Conservation (phyloP, 805 yeast genomes). For the Candida peoriensis region DNA sequence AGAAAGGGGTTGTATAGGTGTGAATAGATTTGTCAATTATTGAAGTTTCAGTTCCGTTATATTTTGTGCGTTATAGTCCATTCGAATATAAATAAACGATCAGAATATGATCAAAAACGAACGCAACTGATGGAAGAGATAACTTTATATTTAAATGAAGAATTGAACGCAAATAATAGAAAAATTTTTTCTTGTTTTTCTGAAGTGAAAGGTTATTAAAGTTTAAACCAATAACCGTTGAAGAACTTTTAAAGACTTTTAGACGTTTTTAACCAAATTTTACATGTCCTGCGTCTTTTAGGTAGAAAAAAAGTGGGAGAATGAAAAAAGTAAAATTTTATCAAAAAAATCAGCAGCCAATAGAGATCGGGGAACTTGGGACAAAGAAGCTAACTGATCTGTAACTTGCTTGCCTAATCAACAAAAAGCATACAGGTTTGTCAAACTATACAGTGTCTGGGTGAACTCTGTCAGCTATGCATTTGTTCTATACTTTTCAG, state of each 20-base stretch:
- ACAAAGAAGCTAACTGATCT: too few relatives aligned
- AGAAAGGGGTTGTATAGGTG: neutral
- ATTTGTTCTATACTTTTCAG: too few relatives aligned
- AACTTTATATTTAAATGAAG: constrained; percentile 6
- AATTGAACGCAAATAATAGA: neutral
- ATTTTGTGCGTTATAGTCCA: neutral
- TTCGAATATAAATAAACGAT: neutral
- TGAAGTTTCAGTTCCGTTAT: too few relatives aligned
- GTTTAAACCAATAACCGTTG: constrained; percentile 4
- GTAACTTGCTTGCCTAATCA: too few relatives aligned
- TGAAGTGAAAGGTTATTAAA: neutral
- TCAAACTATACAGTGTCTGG: too few relatives aligned
- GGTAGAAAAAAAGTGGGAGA: constrained; percentile 4
- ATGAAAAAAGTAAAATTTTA: constrained; percentile 23
- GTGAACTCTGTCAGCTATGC: too few relatives aligned
- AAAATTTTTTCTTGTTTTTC: constrained; percentile 1
- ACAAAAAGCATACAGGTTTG: too few relatives aligned
- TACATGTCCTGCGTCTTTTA: constrained; percentile 1
- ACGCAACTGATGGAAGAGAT: constrained; percentile 12
- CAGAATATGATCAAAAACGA: neutral
- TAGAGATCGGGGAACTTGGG: constrained; percentile 3
- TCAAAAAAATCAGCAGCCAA: constrained; percentile 24
- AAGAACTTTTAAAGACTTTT: too few relatives aligned
- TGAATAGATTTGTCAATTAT: too few relatives aligned
- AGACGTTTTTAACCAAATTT: too few relatives aligned